phyloP scores from a whole-genome alignment of 371 early-diverging fungal species.

The Haplosporangium sp. region DNA sequence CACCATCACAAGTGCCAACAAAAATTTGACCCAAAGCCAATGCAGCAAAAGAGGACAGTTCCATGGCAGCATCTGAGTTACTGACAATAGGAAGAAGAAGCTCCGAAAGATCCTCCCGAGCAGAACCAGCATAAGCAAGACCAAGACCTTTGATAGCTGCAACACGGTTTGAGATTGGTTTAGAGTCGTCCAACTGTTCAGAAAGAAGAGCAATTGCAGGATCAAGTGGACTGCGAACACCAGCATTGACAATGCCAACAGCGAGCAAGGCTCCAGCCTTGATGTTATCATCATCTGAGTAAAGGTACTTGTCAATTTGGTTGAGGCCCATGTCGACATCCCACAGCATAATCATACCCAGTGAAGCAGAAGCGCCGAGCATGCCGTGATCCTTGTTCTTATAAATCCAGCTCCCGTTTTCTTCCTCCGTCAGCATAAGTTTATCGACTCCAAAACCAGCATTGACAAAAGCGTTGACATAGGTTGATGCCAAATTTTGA shows the following conservation, averaged over 20 bases:
- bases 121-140: constrained; percentile 94
- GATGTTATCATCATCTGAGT: constrained; percentile 83
- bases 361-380: constrained; percentile 94
- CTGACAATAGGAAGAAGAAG: constrained; percentile 86
- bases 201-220: constrained; percentile 92
- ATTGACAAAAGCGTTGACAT: constrained; percentile 98
- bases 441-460: constrained; percentile 96
- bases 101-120: constrained; percentile 87
- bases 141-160: constrained; percentile 76
- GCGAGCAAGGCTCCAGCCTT: constrained; percentile 95
- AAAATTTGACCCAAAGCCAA: constrained; percentile 92
- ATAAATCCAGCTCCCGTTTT: constrained; percentile 90
- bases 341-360: constrained; percentile 95
- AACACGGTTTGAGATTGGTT: constrained; percentile 57
- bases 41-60: constrained; percentile 90
- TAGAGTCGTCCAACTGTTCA: constrained; percentile 81
- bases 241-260: constrained; percentile 91
- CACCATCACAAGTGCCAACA: constrained; percentile 93
- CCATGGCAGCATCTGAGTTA: constrained; percentile 89
- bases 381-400: constrained; percentile 97
- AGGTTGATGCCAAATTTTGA: constrained; percentile 95
- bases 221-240: constrained; percentile 93
- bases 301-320: constrained; percentile 94
- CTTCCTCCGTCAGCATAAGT: constrained; percentile 84
- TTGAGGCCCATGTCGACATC: constrained; percentile 92